Conservation (phyloP, 2,329 filamentous ascomycete species). For the Pezicula rhizophila region DNA sequence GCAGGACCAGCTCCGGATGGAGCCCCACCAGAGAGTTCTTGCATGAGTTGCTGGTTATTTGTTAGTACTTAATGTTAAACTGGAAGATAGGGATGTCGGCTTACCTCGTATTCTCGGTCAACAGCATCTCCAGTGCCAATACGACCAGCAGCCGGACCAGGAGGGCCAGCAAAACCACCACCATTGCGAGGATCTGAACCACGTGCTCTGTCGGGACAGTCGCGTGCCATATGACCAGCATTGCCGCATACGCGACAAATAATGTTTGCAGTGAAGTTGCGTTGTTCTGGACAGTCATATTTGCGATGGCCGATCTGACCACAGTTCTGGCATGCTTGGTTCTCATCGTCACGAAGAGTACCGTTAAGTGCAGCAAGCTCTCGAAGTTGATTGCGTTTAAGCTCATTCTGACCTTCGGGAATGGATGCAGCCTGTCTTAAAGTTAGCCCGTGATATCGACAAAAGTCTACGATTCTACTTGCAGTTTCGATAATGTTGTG, state of each 20-base stretch:
- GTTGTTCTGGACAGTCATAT: conserved; percentile 95
- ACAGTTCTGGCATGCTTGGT: conserved; percentile 98
- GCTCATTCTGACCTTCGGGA: conserved; percentile 95
- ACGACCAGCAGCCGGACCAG: conserved; percentile 51
- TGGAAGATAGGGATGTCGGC: conserved; percentile 25
- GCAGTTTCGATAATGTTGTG: conserved; percentile 99
- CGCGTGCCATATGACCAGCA: conserved; percentile 94
- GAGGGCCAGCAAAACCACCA: conserved; percentile 37
- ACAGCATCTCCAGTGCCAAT: conserved; percentile 75
- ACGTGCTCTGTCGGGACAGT: conserved; percentile 84
- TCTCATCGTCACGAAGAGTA: conserved; percentile 97
- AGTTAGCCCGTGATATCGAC: conserved; percentile 23
- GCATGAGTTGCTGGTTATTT: conserved; percentile 79
- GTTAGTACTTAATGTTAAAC: conserved; percentile 13
- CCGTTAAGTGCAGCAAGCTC: conserved; percentile 97
- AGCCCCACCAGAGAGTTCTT: conserved; percentile 79
- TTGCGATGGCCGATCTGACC: conserved; percentile 98
- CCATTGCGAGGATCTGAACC: conserved; percentile 90
- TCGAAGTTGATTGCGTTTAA: conserved; percentile 97
- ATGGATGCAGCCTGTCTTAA: conserved; percentile 81
- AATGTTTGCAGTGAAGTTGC: conserved; percentile 98
- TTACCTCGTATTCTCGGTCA: conserved; percentile 90
- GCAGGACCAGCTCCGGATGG: conserved; percentile 57
- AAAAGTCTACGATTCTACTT: conserved; percentile 35
- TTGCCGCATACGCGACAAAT: conserved; percentile 98